Conservation (phyloP, 2,329 filamentous ascomycete species). For the Canariomyces notabilis region DNA sequence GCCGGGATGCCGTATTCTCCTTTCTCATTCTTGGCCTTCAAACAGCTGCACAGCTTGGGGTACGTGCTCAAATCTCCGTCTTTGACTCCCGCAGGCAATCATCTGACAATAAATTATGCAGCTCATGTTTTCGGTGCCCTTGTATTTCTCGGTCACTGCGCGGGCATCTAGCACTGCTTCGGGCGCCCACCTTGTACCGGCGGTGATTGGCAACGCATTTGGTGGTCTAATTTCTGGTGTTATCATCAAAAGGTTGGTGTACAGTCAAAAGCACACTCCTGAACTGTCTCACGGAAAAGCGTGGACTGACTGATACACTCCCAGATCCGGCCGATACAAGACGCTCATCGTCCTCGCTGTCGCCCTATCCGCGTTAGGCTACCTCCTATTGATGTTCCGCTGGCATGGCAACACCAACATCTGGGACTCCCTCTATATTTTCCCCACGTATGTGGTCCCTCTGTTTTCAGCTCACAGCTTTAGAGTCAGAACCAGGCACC, state of each 20-base stretch:
- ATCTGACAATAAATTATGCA: slow-evolving; percentile 23
- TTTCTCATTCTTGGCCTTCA: slow-evolving; percentile 51
- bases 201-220: slow-evolving; percentile 61
- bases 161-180: slow-evolving; percentile 53
- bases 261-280: too few relatives aligned
- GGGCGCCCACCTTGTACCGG: slow-evolving; percentile 58
- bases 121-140: slow-evolving; percentile 60
- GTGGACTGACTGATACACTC: too few relatives aligned
- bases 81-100: neutral
- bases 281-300: too few relatives aligned
- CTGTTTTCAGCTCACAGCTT: neutral
- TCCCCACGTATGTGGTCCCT: slow-evolving; percentile 39
- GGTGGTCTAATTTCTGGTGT: slow-evolving; percentile 57
- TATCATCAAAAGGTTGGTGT: slow-evolving; percentile 50
- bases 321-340: slow-evolving; percentile 56
- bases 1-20: slow-evolving; percentile 48
- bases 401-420: slow-evolving; percentile 57
- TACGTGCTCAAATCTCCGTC: slow-evolving; percentile 29
- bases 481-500: too few relatives aligned
- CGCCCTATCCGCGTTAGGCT: slow-evolving; percentile 44
- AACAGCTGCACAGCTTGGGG: slow-evolving; percentile 51
- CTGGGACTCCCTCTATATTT: slow-evolving; percentile 54
- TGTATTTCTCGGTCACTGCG: slow-evolving; percentile 65
- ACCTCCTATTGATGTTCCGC: slow-evolving; percentile 47
- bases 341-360: slow-evolving; percentile 46